Conservation (phyloP, 352 stramenopile genomes). For the Pythium rishiriense region DNA sequence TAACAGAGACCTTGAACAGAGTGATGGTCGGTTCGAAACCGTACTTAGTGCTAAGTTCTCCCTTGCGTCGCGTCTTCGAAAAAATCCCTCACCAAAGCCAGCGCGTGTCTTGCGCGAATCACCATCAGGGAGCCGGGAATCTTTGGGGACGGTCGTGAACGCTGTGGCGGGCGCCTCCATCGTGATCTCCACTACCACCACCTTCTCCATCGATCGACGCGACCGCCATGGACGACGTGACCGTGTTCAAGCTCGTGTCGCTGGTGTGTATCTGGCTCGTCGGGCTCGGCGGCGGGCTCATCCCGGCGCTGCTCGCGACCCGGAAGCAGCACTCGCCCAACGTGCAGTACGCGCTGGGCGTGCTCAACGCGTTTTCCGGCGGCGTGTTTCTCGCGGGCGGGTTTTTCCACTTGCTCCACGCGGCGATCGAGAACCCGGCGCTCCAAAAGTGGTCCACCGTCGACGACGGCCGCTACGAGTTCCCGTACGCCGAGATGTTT, state of each 20-base stretch:
- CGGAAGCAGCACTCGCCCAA: slow-evolving; percentile 37
- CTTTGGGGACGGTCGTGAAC: too few relatives aligned
- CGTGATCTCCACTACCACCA: background rate
- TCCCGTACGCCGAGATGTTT: slow-evolving; percentile 83
- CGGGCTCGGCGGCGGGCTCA: slow-evolving; percentile 53
- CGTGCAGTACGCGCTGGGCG: slow-evolving; percentile 33
- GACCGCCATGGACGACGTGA: slow-evolving; percentile 50
- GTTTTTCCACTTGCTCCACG: slow-evolving; percentile 77
- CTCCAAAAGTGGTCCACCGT: slow-evolving; percentile 65
- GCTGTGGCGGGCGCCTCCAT: background rate
- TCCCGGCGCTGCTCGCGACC: slow-evolving; percentile 48
- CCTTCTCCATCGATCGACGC: background rate
- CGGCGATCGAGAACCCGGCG: slow-evolving; percentile 68
- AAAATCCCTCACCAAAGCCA: background rate
- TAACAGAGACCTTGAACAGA: background rate
- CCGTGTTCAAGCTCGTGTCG: slow-evolving; percentile 80
- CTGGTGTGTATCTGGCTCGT: slow-evolving; percentile 74
- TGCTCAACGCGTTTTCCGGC: slow-evolving; percentile 71
- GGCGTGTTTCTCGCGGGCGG: slow-evolving; percentile 78
- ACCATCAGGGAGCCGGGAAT: too few relatives aligned
- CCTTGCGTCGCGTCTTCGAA: background rate
- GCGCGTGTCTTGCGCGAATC: slow-evolving; percentile 7
- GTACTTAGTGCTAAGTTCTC: background rate
- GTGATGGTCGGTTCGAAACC: background rate
- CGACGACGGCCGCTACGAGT: slow-evolving; percentile 60